Percentiles rank a stretch among this genome's conserved stretches.
Conservation (phyloP, 768 basidiomycete genomes). For the Auricularia heimuer region DNA sequence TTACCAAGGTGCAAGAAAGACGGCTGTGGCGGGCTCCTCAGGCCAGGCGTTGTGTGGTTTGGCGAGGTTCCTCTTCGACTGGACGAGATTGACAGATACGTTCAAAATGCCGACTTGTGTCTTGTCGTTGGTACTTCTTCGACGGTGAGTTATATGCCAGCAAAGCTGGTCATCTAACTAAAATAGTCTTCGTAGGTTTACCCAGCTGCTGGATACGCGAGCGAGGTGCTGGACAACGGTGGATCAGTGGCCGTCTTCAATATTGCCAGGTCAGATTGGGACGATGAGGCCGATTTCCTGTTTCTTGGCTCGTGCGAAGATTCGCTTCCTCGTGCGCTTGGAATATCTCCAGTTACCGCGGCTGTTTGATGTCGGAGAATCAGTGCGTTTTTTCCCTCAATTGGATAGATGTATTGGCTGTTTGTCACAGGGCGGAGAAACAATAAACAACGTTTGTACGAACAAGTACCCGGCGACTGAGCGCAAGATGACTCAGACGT, state of each 20-base stretch:
- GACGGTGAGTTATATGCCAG: slow-evolving; percentile 4
- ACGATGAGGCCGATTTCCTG: slow-evolving; percentile 13
- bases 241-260: slow-evolving; percentile 16
- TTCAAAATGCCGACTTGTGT: slow-evolving; percentile 9
- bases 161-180: neutral
- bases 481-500: no score
- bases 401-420: no score
- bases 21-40: slow-evolving; percentile 5
- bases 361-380: no score
- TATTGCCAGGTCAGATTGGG: slow-evolving; percentile 7
- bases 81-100: slow-evolving; percentile 7
- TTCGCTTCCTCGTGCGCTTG: slow-evolving; percentile 10
- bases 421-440: no score
- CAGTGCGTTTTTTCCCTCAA: no score
- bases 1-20: neutral
- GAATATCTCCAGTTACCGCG: neutral
- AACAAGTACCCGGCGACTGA: no score
- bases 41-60: slow-evolving; percentile 15
- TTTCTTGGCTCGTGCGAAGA: slow-evolving; percentile 16
- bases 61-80: slow-evolving; percentile 11
- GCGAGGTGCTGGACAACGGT: slow-evolving; percentile 6
- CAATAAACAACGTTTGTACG: no score
- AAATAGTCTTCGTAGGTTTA: neutral
- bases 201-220: slow-evolving; percentile 4
- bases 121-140: slow-evolving; percentile 14